Evolutionary conservation across 495 filamentous ascomycete genomes (phyloP), one percentile per base, ranked within the genome.

Genomic region (Penicillium subrubescens): DNA sequence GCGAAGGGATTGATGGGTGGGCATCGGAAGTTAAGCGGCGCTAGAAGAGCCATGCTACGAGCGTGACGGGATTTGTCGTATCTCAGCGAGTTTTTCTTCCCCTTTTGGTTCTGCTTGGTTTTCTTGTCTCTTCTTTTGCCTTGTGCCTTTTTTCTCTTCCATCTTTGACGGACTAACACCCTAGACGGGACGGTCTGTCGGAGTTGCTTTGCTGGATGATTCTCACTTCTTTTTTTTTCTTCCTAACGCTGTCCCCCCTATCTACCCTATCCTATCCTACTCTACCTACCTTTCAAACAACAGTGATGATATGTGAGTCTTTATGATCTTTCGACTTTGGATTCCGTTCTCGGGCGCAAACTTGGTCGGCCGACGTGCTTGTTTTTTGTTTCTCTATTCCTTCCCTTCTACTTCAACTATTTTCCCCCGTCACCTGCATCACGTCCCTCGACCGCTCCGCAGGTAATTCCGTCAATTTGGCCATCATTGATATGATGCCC

Each of bases 1-100:
- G 96, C 5, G 93, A 97, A 60, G 95, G 93, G 10, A 98, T 99
- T 72, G 95, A 97, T 50, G 95, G 95, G 14, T 99, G 95, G 95
- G 89, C 94, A 2, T 83, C 81, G 27, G 95, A 98, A 81, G 86
- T 97, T 3, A 94, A 94, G 84, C 92, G 92, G 81, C 85, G 90
- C 77, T 93, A 69, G 77, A 6, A 34, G 21, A 54, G 17, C 46
- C 53, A 35, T 52, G 23, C 11, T 57, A 25, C 31, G 57, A 39
- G 57, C 31, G 34, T 56, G 15, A 33, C 55, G 51, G 57, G 57
- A 61, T 63, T 66, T 48, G 21, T 66, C 55, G 48, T 60, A 27
- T 60, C 31, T 56, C 41, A 57, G 27, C 27, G 29, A 52, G 41
- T 33, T 46, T 48, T 68, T 65, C 41, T 27, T 61, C 52, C 39